phyloP scores from a whole-genome alignment of 2,329 filamentous ascomycete genomes.

The Fusarium armeniacum region DNA sequence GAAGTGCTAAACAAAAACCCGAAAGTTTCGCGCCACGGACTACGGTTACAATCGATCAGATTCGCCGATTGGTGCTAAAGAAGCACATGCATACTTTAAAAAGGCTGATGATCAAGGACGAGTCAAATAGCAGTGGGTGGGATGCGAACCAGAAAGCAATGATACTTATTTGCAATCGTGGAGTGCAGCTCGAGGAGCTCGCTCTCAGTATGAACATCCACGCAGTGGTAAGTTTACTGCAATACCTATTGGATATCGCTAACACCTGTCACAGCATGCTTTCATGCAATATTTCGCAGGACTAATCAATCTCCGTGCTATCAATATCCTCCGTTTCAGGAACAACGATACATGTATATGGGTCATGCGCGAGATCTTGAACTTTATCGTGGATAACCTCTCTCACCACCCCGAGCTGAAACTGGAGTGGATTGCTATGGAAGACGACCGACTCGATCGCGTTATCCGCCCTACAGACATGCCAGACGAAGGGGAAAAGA shows the following conservation, averaged over 20 bases:
- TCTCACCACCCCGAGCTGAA: conserved; percentile 68
- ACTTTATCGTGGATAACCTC: conserved; percentile 71
- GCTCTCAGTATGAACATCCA: conserved; percentile 68
- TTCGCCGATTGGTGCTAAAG: conserved; percentile 68
- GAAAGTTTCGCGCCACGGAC: conserved; percentile 67
- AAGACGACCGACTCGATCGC: conserved; percentile 64
- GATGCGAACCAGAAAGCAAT: conserved; percentile 69
- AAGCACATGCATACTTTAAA: conserved; percentile 69
- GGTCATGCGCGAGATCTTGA: conserved; percentile 69
- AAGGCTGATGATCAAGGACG: conserved; percentile 72
- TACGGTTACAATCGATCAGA: conserved; percentile 67
- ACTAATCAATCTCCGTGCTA: conserved; percentile 64
- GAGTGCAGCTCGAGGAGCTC: conserved; percentile 67
- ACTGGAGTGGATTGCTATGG: conserved; percentile 71
- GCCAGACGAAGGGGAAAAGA: conserved; percentile 49
- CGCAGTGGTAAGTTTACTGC: conserved; percentile 63
- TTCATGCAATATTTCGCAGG: conserved; percentile 68
- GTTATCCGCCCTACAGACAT: conserved; percentile 60
- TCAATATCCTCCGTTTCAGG: conserved; percentile 68
- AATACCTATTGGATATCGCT: conserved; percentile 5
- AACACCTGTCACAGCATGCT: conserved; percentile 61
- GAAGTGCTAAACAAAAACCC: conserved; percentile 64
- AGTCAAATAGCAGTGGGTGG: conserved; percentile 65
- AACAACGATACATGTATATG: conserved; percentile 69
- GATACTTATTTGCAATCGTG: conserved; percentile 66